These are phyloP conservation scores for Cyclospora cayetanensis DNA, from an alignment of 169 alveolate genomes.

Conservation along the genomic window DNA sequence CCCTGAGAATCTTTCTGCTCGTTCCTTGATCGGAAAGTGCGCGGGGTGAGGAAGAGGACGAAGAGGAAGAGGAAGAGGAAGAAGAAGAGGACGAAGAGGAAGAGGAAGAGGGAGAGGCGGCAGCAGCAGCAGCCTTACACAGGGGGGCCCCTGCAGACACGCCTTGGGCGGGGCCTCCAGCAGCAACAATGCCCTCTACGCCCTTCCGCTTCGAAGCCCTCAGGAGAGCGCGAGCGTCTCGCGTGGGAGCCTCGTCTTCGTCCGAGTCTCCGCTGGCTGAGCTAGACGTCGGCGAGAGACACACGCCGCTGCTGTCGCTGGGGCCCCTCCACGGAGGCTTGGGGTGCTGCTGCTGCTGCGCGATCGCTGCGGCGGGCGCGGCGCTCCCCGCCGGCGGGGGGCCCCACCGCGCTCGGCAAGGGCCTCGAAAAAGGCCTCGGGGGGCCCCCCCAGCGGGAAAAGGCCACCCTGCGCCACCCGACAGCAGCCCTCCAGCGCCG, in stretches of 20 bases:
- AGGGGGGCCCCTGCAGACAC: background rate
- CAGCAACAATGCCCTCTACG: too few relatives aligned
- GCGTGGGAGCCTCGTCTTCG: constrained; percentile 40
- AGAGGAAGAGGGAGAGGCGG: too few relatives aligned
- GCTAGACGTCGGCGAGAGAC: constrained; percentile 14
- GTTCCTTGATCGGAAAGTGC: too few relatives aligned
- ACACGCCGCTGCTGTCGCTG: constrained; percentile 22
- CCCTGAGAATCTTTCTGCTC: too few relatives aligned
- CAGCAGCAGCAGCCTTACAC: too few relatives aligned
- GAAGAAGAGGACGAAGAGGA: too few relatives aligned
- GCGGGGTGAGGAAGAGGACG: too few relatives aligned
- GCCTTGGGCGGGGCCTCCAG: background rate
- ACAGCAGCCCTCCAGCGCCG: too few relatives aligned
- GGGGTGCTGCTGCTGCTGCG: background rate
- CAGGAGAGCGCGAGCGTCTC: background rate
- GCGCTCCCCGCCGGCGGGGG: background rate
- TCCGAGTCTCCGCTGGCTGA: constrained; percentile 10
- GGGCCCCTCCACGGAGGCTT: constrained; percentile 42
- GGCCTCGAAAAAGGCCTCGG: background rate
- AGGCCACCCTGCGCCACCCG: too few relatives aligned
- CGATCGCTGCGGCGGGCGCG: background rate
- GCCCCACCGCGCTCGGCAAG: constrained; percentile 28
- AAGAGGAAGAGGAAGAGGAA: too few relatives aligned
- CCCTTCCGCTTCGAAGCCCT: background rate
- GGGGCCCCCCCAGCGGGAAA: background rate